A percentile compares a stretch with the other conserved stretches of the same genome.
Conservation (phyloP, 495 filamentous ascomycete species). For the Staphylotrichum tortipilum region DNA sequence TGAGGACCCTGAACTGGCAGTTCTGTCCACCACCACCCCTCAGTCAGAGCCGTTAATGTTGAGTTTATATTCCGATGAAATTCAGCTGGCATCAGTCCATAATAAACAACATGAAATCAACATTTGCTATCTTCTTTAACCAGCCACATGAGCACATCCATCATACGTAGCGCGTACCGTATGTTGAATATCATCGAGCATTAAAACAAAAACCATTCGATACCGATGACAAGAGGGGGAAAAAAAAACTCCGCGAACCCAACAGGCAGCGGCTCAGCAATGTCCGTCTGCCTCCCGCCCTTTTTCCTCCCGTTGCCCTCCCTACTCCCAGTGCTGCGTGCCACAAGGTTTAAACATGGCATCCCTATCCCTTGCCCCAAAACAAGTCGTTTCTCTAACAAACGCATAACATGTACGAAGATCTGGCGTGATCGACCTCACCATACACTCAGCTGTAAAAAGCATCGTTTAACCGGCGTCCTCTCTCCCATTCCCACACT, state of each 20-base stretch:
- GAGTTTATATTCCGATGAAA: no score
- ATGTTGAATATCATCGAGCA: background rate
- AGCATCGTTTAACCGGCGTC: slow-evolving; percentile 15
- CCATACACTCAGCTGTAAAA: slow-evolving; percentile 16
- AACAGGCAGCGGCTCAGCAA: background rate
- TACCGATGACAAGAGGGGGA: background rate
- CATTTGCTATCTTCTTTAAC: background rate
- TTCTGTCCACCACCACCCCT: no score
- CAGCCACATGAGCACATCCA: background rate
- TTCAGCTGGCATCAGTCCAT: no score
- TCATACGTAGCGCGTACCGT: background rate
- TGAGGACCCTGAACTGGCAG: no score
- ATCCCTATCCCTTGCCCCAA: slow-evolving; percentile 4
- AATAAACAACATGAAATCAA: background rate
- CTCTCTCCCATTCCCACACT: no score
- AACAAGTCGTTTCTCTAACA: slow-evolving; percentile 1
- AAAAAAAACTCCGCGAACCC: background rate
- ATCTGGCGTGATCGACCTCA: slow-evolving; percentile 1
- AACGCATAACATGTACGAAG: background rate
- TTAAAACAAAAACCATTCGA: background rate
- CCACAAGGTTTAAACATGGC: slow-evolving; percentile 1
- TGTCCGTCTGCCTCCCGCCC: background rate
- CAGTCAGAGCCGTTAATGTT: no score
- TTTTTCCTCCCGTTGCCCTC: background rate
- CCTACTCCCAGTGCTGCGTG: background rate